These are phyloP conservation scores for Aristolochia contorta DNA, from an alignment of 164 flowering plant genomes.

Conservation along the genomic window DNA sequence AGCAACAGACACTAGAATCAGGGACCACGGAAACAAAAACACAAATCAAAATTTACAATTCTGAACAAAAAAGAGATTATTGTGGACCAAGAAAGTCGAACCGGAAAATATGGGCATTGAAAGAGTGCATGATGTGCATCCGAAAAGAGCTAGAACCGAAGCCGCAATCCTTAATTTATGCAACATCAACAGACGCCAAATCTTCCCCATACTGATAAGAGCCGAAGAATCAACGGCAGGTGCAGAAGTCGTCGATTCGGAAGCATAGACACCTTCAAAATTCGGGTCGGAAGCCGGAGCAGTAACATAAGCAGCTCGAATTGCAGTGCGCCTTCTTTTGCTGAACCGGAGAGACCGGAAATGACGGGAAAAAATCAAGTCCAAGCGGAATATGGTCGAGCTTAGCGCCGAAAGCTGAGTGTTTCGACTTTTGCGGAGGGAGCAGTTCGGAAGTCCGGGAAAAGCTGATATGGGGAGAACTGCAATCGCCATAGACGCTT, in stretches of 20 bases:
- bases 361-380: too few relatives aligned
- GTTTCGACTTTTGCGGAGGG: too few relatives aligned
- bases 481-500: too few relatives aligned
- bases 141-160: conserved; percentile 41
- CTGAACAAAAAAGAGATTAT: too few relatives aligned
- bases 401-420: too few relatives aligned
- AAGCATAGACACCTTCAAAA: conserved; percentile 17
- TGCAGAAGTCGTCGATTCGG: conserved; percentile 28
- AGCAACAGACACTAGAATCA: not conserved
- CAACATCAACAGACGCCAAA: conserved; percentile 41
- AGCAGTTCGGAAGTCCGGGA: too few relatives aligned
- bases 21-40: not conserved
- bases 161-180: conserved; percentile 55
- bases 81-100: conserved; percentile 11
- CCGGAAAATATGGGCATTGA: conserved; percentile 85
- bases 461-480: too few relatives aligned
- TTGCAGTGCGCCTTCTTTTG: not conserved
- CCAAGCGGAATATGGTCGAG: too few relatives aligned
- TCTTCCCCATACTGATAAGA: conserved; percentile 48
- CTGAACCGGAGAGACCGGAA: too few relatives aligned
- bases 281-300: conserved; percentile 71
- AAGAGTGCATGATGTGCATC: conserved; percentile 70
- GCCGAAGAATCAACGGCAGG: conserved; percentile 10
- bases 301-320: conserved; percentile 43
- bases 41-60: too few relatives aligned